Evolutionary conservation across 352 stramenopile species (phyloP), one percentile per base, ranked within the genome.

Genomic region (Phytophthora pisi): DNA sequence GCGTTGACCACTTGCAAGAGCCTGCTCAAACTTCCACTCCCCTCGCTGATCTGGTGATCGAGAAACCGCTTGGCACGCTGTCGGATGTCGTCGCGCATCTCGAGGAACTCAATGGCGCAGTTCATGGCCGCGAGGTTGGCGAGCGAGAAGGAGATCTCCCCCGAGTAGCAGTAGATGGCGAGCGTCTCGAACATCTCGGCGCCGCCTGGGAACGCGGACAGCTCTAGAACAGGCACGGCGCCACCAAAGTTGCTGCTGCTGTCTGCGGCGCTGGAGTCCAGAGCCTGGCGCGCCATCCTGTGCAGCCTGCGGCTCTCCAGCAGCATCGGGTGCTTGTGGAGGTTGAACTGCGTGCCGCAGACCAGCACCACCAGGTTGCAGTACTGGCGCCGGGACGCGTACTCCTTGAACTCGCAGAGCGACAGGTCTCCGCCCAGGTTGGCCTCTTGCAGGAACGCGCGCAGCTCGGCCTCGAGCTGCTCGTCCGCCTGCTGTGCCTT

Each of bases 341-440:
- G 54, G 66, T 91, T 90, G 72, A 92, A 92, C 63, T 90, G 81
- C 10, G 57, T 77, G 59, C 81, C 81, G 40, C 75, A 81, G 9
- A 89, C 79, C 16, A 84, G 50, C 40, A 92, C 82, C 30, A 91
- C 69, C 13, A 92, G 67, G 69, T 92, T 91, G 78, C 79, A 89
- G 9, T 68, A 58, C 5, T 53, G 45, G 8, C 77, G 69, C 9
- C 81, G 72, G 5, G 68, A 57, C 23, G 61, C 46, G 78, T 82
- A 92, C 55, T 82, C 66, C 31, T 74, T 61, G 71, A 79, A 90
- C 57, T 92, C 82, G 58, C 66, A 81, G 38, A 92, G 72, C 9
- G 84, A 64, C 61, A 79, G 66, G 51, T 77, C 72, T 63, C 64
- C 64, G 23, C 56, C 61, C 7, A 75, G 51, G 58, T 68, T 74